These are phyloP conservation scores for Buddleja alternifolia DNA, from an alignment of 257 asterid species.

Conservation along the genomic window DNA sequence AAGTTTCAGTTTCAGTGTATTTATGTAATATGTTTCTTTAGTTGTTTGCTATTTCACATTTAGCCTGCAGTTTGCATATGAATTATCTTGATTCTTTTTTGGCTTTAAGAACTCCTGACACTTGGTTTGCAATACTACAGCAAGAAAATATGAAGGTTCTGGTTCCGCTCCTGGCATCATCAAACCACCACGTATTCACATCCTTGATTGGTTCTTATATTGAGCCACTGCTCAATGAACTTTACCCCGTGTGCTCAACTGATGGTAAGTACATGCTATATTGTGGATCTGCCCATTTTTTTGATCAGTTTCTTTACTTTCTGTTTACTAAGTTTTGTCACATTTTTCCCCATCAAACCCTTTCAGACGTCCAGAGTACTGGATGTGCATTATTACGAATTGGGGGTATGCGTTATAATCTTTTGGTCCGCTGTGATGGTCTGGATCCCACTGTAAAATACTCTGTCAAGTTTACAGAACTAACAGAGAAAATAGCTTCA, in stretches of 20 bases:
- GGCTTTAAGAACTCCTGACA: neutral
- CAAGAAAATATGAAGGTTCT: slow-evolving; percentile 39
- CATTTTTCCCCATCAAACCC: slow-evolving; percentile 24
- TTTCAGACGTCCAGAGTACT: slow-evolving; percentile 45
- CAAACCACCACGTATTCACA: slow-evolving; percentile 55
- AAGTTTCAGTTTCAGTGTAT: neutral
- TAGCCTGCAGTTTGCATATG: slow-evolving; percentile 1
- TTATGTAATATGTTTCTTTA: neutral
- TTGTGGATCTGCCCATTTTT: slow-evolving; percentile 1
- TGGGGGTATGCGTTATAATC: slow-evolving; percentile 79
- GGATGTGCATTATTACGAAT: slow-evolving; percentile 68
- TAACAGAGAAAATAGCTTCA: slow-evolving; percentile 66
- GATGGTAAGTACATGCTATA: slow-evolving; percentile 48
- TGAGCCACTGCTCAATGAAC: slow-evolving; percentile 66
- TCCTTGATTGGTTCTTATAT: slow-evolving; percentile 59
- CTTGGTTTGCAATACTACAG: slow-evolving; percentile 41
- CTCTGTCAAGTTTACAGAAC: slow-evolving; percentile 61
- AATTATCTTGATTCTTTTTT: slow-evolving; percentile 13
- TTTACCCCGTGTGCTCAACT: slow-evolving; percentile 48
- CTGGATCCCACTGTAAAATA: slow-evolving; percentile 83
- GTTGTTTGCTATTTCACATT: neutral
- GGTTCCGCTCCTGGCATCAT: slow-evolving; percentile 61
- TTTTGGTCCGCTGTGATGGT: slow-evolving; percentile 64
- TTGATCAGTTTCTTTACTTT: neutral
- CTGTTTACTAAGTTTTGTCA: slow-evolving; percentile 11